Evolutionary conservation across 2,329 filamentous ascomycete species (phyloP).

Genomic region (Penicillium sp.): DNA sequence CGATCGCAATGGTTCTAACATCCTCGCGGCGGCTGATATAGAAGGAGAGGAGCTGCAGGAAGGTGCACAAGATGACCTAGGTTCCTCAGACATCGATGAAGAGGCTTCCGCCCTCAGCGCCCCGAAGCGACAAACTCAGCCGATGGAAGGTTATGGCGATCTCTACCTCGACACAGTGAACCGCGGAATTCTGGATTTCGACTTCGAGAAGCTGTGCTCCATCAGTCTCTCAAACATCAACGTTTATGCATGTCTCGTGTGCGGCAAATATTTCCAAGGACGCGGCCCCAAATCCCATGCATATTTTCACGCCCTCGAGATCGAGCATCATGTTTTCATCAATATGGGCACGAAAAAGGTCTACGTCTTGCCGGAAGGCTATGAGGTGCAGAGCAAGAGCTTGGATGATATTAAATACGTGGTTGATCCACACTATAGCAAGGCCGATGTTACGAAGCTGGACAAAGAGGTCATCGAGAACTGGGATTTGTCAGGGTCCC

Average conservation of each 20-base stretch:
- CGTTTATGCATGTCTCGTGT: constrained; percentile 95
- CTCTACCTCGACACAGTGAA: constrained; percentile 98
- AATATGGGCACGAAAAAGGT: constrained; percentile 73
- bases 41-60: constrained; percentile 61
- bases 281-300: constrained; percentile 92
- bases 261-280: constrained; percentile 97
- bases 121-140: constrained; percentile 70
- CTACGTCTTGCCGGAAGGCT: constrained; percentile 79
- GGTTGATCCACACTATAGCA: constrained; percentile 84
- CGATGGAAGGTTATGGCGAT: constrained; percentile 87
- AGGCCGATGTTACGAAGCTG: constrained; percentile 76
- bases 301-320: constrained; percentile 95
- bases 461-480: constrained; percentile 66
- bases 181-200: constrained; percentile 90
- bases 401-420: constrained; percentile 99
- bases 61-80: constrained; percentile 30
- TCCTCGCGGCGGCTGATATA: constrained; percentile 67
- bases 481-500: constrained; percentile 79
- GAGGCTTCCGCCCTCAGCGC: constrained; percentile 41
- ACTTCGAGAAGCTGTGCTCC: constrained; percentile 98
- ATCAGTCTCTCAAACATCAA: constrained; percentile 97
- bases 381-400: constrained; percentile 92
- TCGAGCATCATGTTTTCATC: constrained; percentile 96
- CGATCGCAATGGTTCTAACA: constrained; percentile 40
- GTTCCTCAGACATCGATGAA: constrained; percentile 41